phyloP scores from a whole-genome alignment of 148 eudicot genomes.

The Dianthus caryophyllus region DNA sequence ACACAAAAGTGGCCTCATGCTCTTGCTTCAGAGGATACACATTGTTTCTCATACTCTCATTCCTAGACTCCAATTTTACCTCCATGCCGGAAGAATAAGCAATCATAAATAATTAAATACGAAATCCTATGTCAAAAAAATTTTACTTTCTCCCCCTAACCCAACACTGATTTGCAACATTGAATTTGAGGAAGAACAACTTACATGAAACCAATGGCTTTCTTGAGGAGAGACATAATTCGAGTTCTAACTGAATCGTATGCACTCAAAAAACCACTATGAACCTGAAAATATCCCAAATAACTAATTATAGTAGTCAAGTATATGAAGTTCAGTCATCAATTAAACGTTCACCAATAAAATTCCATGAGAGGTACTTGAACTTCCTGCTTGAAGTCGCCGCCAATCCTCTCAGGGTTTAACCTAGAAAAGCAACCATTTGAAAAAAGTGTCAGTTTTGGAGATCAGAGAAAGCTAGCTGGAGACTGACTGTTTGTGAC shows the following conservation, averaged over 20 bases:
- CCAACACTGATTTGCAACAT: background rate
- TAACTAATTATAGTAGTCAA: slow-evolving; percentile 5
- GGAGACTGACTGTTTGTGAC: slow-evolving; percentile 7
- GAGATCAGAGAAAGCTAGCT: background rate
- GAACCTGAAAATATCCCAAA: slow-evolving; percentile 50
- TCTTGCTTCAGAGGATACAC: background rate
- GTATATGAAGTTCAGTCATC: background rate
- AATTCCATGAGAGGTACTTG: slow-evolving; percentile 42
- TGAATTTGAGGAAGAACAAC: slow-evolving; percentile 17
- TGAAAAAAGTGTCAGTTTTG: background rate
- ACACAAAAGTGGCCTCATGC: background rate
- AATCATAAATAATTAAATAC: background rate
- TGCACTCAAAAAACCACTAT: slow-evolving; percentile 87
- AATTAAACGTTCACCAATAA: slow-evolving; percentile 6
- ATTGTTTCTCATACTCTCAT: background rate
- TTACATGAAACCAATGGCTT: slow-evolving; percentile 63
- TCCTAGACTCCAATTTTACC: background rate
- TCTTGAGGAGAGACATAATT: slow-evolving; percentile 64
- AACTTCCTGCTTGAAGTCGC: slow-evolving; percentile 91
- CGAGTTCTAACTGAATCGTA: slow-evolving; percentile 93
- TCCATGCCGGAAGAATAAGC: slow-evolving; percentile 6
- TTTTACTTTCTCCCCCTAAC: too few species aligned
- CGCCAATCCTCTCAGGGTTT: slow-evolving; percentile 95
- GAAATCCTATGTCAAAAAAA: too few species aligned
- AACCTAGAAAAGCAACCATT: slow-evolving; percentile 41